Evolutionary conservation across 2,329 filamentous ascomycete species (phyloP), one percentile per base, ranked within the genome.

Genomic region (Nannizziopsis barbatae): DNA sequence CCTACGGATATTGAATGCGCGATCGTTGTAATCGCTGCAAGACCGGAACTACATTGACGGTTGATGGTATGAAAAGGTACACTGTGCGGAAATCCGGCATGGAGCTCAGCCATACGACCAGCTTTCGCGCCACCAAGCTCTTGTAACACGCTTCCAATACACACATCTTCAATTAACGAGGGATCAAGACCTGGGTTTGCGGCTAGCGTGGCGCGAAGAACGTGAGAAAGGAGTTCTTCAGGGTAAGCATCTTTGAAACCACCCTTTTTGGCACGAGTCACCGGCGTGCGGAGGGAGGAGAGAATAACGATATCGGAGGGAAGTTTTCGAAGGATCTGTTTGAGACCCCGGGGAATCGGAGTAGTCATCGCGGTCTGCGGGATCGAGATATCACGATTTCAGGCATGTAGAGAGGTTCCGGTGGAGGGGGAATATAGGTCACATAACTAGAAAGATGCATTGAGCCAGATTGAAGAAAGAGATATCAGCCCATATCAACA

Each of bases 101-200:
- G 86, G 67, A 88, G 84, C 58, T 90, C 78, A 39, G 87, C 87
- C 86, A 93, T 94, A 55, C 89, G 84, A 1, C 84, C 87, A 0
- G 88, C 88, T 72, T 95, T 95, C 57, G 79, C 82, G 50, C 89
- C 89, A 55, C 89, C 89, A 11, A 95, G 83, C 66, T 95, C 88
- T 22, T 86, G 87, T 47, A 95, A 80, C 3, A 95, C 89, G 31
- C 87, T 88, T 56, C 89, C 90, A 49, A 95, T 81, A 54, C 81
- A 83, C 2, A 95, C 79, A 61, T 95, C 90, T 58, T 93, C 75
- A 55, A 90, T 80, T 41, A 75, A 68, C 2, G 76, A 68, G 0
- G 84, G 79, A 58, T 85, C 77, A 52, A 92, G 78, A 56, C 80
- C 79, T 1, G 86, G 84, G 61, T 84, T 83, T 36, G 80, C 79